These are phyloP conservation scores for Sisymbrium irio DNA, from an alignment of 345 rosid species.

Conservation along the genomic window DNA sequence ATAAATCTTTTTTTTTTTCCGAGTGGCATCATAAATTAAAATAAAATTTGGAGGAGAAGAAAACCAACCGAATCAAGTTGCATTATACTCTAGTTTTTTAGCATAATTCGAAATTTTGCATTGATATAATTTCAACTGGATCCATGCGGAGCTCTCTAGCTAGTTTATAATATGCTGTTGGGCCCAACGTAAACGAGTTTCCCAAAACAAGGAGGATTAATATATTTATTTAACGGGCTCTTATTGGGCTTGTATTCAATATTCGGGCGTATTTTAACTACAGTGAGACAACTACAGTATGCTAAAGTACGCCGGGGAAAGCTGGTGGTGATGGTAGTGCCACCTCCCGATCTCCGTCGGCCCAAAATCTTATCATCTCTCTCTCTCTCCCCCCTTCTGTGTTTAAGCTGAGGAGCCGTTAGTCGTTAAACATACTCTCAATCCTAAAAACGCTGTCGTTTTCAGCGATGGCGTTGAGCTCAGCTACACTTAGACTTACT, in stretches of 20 bases:
- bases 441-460: conserved; percentile 26
- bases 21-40: not conserved
- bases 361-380: conserved; percentile 22
- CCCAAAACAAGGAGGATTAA: not conserved
- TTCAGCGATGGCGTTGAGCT: conserved; percentile 38
- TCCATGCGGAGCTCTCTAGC: not conserved
- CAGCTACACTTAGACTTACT: conserved; percentile 27
- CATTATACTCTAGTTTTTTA: not conserved
- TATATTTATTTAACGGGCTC: not conserved
- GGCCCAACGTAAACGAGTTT: conserved; percentile 11
- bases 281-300: not conserved
- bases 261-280: conserved; percentile 9
- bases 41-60: not conserved
- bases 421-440: conserved; percentile 2
- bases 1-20: not conserved
- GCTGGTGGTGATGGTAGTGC: conserved; percentile 27
- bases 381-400: not conserved
- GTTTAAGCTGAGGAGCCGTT: conserved; percentile 24
- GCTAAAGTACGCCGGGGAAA: conserved; percentile 25
- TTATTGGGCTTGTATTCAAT: conserved; percentile 8
- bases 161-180: not conserved
- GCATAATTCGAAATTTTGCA: not conserved
- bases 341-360: conserved; percentile 26
- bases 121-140: not conserved
- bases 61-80: not conserved